Percentiles rank a stretch among this genome's conserved stretches.
Conservation (phyloP, 129 eudicot genomes). For the Cynara cardunculus region DNA sequence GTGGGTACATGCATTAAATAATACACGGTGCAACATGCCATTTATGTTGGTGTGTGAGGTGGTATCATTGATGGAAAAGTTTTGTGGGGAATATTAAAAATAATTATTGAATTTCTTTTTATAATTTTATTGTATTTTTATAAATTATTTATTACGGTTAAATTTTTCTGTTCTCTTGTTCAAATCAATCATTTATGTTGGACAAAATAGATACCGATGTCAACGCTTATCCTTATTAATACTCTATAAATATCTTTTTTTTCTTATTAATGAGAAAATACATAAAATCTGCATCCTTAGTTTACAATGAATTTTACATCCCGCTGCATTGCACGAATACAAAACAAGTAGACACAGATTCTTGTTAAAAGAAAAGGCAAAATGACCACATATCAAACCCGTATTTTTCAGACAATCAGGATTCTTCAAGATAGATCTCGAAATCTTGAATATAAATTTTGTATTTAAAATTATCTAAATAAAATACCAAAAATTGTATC, state of each 20-base stretch:
- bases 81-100: neutral
- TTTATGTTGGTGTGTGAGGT: constrained; percentile 13
- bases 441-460: neutral
- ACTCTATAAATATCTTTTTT: too few species aligned
- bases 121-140: neutral
- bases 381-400: neutral
- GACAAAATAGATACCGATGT: too few species aligned
- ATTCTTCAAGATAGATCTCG: neutral
- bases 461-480: neutral
- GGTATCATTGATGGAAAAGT: neutral
- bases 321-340: too few species aligned
- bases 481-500: neutral
- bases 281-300: too few species aligned
- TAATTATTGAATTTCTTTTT: neutral
- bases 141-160: neutral
- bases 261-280: too few species aligned
- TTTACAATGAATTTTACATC: too few species aligned
- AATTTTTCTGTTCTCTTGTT: neutral
- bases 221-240: too few species aligned
- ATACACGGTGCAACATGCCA: constrained; percentile 10
- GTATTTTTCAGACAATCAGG: too few species aligned
- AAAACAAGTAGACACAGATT: too few species aligned
- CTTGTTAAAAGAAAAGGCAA: too few species aligned
- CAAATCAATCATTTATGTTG: neutral
- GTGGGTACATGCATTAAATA: constrained; percentile 4